Percentiles rank a stretch among this genome's conserved stretches.
These are phyloP conservation scores for Carex pumila DNA, from an alignment of 176 grass and related monocot genomes.

Conservation along the genomic window DNA sequence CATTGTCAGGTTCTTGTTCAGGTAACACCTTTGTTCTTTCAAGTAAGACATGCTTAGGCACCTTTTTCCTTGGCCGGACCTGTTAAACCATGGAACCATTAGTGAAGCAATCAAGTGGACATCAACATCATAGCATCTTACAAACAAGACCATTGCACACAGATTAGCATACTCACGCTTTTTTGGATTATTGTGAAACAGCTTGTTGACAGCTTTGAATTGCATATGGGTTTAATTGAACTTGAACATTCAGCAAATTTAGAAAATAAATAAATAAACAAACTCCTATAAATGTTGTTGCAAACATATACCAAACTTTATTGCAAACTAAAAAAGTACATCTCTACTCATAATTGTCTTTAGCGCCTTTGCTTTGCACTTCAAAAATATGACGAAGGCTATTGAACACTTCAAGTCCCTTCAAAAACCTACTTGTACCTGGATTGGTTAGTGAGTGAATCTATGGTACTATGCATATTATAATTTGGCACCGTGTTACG, in stretches of 20 bases:
- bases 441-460: no score
- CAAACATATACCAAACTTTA: neutral
- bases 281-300: neutral
- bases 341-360: neutral
- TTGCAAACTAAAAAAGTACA: neutral
- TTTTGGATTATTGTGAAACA: neutral
- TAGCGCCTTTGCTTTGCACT: neutral
- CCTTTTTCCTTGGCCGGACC: conserved; percentile 46
- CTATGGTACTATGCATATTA: no score
- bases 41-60: conserved; percentile 61
- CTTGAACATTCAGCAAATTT: neutral
- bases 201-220: neutral
- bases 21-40: conserved; percentile 77
- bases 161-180: neutral
- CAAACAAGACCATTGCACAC: neutral
- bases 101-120: neutral
- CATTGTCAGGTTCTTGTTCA: conserved; percentile 50
- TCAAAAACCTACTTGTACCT: neutral
- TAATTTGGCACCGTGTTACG: no score
- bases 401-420: neutral
- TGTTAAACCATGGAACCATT: conserved; percentile 21
- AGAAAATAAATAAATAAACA: neutral
- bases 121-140: neutral
- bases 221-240: neutral
- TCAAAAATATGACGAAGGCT: neutral